Percentiles rank a stretch among this genome's conserved stretches.
Evolutionary conservation across 2,329 filamentous ascomycete species (phyloP).

Genomic region (Pseudogymnoascus sp.): DNA sequence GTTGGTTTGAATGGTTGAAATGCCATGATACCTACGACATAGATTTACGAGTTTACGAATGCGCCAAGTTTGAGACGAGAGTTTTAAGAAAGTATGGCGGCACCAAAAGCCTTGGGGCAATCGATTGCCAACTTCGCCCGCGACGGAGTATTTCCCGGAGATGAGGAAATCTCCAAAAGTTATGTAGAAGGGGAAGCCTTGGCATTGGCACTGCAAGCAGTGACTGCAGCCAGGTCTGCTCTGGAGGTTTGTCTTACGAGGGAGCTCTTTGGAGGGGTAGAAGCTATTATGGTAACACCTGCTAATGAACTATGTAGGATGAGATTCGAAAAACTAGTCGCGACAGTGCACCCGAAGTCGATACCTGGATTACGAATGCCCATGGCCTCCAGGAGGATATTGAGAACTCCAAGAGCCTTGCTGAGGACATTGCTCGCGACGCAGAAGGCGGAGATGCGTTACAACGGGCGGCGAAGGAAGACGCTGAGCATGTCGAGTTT

Average conservation of each 20-base stretch:
- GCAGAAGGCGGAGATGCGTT: constrained; percentile 55
- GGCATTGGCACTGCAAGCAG: constrained; percentile 33
- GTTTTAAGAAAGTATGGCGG: constrained; percentile 15
- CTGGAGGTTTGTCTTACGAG: constrained; percentile 26
- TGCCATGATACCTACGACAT: neutral
- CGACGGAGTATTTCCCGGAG: constrained; percentile 39
- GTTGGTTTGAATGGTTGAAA: neutral
- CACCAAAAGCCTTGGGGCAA: constrained; percentile 38
- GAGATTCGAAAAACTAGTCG: constrained; percentile 71
- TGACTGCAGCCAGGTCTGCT: constrained; percentile 35
- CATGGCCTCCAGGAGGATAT: constrained; percentile 81
- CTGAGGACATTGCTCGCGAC: constrained; percentile 70
- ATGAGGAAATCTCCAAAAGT: constrained; percentile 31
- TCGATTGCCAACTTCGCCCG: constrained; percentile 56
- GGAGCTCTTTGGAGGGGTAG: neutral
- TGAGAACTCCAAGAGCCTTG: constrained; percentile 66
- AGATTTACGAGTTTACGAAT: neutral
- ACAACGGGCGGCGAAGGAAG: constrained; percentile 25
- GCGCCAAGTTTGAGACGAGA: neutral
- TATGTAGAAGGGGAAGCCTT: constrained; percentile 27
- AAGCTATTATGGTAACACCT: neutral
- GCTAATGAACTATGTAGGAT: constrained; percentile 35
- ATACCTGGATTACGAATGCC: constrained; percentile 78
- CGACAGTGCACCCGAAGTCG: constrained; percentile 69
- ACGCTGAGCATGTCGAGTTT: constrained; percentile 49